A percentile compares a stretch with the other conserved stretches of the same genome.
Evolutionary conservation across 1,284 basidiomycete genomes (phyloP).

Genomic region (Dichomitus squalens): DNA sequence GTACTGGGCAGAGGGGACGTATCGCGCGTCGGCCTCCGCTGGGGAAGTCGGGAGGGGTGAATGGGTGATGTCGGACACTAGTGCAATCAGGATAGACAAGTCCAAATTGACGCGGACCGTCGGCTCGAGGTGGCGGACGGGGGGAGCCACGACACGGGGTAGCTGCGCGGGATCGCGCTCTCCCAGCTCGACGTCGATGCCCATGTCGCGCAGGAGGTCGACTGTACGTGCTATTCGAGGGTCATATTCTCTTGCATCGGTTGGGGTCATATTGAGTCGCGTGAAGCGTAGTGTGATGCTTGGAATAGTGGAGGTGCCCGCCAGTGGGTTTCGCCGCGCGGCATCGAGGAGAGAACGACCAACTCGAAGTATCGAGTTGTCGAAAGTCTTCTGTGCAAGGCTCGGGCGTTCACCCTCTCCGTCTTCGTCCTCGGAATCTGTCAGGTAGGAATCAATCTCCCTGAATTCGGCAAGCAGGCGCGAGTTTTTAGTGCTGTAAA

Average conservation of each 20-base stretch:
- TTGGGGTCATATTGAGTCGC: slow-evolving; percentile 57
- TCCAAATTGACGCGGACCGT: slow-evolving; percentile 74
- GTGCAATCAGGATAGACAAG: slow-evolving; percentile 78
- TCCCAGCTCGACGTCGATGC: slow-evolving; percentile 68
- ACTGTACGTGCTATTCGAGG: slow-evolving; percentile 67
- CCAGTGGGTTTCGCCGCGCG: slow-evolving; percentile 52
- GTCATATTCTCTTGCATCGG: slow-evolving; percentile 42
- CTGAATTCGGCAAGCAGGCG: slow-evolving; percentile 78
- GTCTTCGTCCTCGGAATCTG: slow-evolving; percentile 60
- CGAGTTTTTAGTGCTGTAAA: slow-evolving; percentile 67
- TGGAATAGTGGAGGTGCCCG: slow-evolving; percentile 35
- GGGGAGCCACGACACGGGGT: slow-evolving; percentile 2
- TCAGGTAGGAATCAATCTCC: slow-evolving; percentile 81
- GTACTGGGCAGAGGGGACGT: slow-evolving; percentile 57
- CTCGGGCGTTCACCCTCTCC: slow-evolving; percentile 38
- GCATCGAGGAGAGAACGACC: slow-evolving; percentile 63
- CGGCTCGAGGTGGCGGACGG: slow-evolving; percentile 39
- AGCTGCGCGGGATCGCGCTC: slow-evolving; percentile 45
- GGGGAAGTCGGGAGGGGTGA: slow-evolving; percentile 59
- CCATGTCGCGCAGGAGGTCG: slow-evolving; percentile 56
- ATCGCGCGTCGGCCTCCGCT: slow-evolving; percentile 63
- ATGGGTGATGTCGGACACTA: slow-evolving; percentile 83
- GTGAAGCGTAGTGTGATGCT: slow-evolving; percentile 68
- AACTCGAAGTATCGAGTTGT: slow-evolving; percentile 73
- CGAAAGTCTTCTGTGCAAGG: slow-evolving; percentile 55